Base-by-base conservation (phyloP, 768 basidiomycete genomes). In the Russula sp. region DNA sequence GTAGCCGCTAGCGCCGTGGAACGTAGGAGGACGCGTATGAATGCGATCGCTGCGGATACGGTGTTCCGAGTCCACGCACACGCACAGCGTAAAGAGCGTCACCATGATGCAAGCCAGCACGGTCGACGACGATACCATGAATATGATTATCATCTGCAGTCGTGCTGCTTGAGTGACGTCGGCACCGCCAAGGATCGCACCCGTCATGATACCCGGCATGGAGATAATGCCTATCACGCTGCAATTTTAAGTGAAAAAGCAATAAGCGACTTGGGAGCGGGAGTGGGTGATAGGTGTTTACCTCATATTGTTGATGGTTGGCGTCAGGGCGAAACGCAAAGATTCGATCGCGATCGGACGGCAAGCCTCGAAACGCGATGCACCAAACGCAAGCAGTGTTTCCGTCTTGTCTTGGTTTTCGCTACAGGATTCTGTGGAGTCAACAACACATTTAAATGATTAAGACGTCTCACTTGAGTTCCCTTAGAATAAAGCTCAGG, bases 181-280 rank as follows among this genome's bases (percentile, higher is more conserved):
- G 13, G 89, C 83, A 0, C 92, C 93, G 18, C 90, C 94, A 14
- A 94, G 84, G 65, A 95, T 88, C 5, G 93, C 91, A 67, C 93
- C 93, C 0, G 90, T 92, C 90, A 94, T 92, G 90, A 92, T 93
- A 3, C 92, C 92, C 1, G 89, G 88, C 61, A 90, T 90, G n/a
- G 88, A 77, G 59, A 90, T 88, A 61, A 89, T 86, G 8, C 89
- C 88, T 11, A 88, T 78, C 54, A 90, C 86, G 71, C 89, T 90
- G 62, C 10, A 36, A 14, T 7, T 36, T 36, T 11, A 53, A 26
- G 1, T 30, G 16, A 16, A 5, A 40, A 40, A 40, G 38, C 38
- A 56, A 36, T 36, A 51, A 34, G 54, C 42, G 26, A 51, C 10
- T 20, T 48, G 22, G 7, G 30, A 24, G 28, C 8, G 28, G 24